A percentile compares a stretch with the other conserved stretches of the same genome.
phyloP scores from a whole-genome alignment of 345 rosid genomes.

The Eucalyptus rudis region DNA sequence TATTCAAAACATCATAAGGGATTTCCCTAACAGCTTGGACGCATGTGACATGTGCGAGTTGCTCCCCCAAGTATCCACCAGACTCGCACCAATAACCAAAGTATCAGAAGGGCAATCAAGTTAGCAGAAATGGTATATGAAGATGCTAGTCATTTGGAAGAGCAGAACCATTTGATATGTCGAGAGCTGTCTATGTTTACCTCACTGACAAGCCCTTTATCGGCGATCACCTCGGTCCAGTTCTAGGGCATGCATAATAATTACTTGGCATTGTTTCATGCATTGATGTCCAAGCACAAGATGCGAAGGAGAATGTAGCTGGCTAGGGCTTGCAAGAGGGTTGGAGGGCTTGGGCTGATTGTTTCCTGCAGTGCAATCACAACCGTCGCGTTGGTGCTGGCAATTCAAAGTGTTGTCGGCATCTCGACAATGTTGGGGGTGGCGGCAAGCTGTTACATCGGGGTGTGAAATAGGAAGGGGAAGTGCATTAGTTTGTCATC shows the following conservation, averaged over 20 bases:
- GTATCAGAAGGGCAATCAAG: constrained; percentile 34
- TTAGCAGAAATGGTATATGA: constrained; percentile 9
- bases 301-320: constrained; percentile 26
- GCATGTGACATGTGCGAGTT: constrained; percentile 48
- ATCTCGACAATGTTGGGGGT: constrained; percentile 49
- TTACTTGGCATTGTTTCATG: constrained; percentile 25
- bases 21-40: not conserved
- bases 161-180: constrained; percentile 1
- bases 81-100: constrained; percentile 24
- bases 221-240: constrained; percentile 4
- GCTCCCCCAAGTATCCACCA: constrained; percentile 38
- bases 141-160: not conserved
- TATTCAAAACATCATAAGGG: too few species aligned
- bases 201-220: constrained; percentile 34
- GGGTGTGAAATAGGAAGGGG: not conserved
- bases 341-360: constrained; percentile 25
- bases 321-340: constrained; percentile 17
- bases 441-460: not conserved
- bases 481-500: not conserved
- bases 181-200: constrained; percentile 41
- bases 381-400: constrained; percentile 23
- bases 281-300: constrained; percentile 29
- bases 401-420: constrained; percentile 57
- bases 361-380: constrained; percentile 29
- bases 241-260: constrained; percentile 21